These are phyloP conservation scores for Circinella umbellata DNA, from an alignment of 371 early-diverging fungal species.

Conservation along the genomic window DNA sequence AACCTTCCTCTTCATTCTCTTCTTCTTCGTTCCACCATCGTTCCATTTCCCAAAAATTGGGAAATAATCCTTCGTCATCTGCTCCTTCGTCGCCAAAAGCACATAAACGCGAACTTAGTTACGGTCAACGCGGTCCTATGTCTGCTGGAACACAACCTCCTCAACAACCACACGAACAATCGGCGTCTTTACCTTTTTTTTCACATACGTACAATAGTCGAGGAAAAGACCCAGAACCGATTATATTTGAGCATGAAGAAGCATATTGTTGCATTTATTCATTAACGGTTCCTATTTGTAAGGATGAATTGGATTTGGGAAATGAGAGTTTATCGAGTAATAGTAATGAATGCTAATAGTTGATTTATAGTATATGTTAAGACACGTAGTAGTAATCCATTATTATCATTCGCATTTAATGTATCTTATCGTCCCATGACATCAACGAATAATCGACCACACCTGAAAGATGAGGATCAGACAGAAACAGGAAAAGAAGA, in stretches of 20 bases:
- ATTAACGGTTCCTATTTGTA: conserved; percentile 66
- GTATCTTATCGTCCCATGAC: conserved; percentile 55
- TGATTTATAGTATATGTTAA: conserved; percentile 32
- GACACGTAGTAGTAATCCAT: conserved; percentile 31
- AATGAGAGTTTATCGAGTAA: no score
- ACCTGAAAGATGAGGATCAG: conserved; percentile 42
- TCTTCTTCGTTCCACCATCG: conserved; percentile 29
- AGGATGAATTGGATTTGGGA: conserved; percentile 8
- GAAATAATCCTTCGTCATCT: conserved; percentile 14
- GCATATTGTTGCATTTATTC: conserved; percentile 61
- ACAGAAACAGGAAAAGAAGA: conserved; percentile 55
- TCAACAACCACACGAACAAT: background rate
- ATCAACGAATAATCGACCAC: conserved; percentile 12
- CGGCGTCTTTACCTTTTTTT: conserved; percentile 48
- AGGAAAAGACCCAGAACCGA: conserved; percentile 52
- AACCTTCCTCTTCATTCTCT: conserved; percentile 19
- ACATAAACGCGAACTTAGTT: conserved; percentile 22
- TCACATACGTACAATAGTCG: conserved; percentile 60
- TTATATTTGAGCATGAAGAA: conserved; percentile 50
- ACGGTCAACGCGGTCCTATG: conserved; percentile 14
- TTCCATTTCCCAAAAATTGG: conserved; percentile 18
- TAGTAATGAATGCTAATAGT: no score
- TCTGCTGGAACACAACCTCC: conserved; percentile 6
- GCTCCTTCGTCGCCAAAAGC: conserved; percentile 38
- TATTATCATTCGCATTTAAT: conserved; percentile 53